These are phyloP conservation scores for Trichoderma cornu-damae DNA, from an alignment of 2,329 filamentous ascomycete species.

Conservation along the genomic window DNA sequence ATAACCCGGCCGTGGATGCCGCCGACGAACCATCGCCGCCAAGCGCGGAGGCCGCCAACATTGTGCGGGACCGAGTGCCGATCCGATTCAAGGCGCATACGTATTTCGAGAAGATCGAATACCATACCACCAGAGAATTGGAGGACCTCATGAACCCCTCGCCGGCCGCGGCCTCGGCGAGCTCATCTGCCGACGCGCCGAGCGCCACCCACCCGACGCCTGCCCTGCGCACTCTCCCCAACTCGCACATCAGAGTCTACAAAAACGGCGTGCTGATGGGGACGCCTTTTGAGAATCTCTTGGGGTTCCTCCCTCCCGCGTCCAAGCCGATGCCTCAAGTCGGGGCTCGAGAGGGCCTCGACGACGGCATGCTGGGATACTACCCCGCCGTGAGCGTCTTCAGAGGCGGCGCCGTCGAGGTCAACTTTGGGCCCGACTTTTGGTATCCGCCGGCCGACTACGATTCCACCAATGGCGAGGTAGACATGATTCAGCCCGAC, in stretches of 20 bases:
- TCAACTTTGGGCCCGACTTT: slow-evolving; percentile 91
- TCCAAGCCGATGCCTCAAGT: slow-evolving; percentile 67
- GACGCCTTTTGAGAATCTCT: slow-evolving; percentile 78
- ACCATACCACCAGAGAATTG: slow-evolving; percentile 79
- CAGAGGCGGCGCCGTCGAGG: slow-evolving; percentile 81
- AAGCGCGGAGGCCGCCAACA: slow-evolving; percentile 62
- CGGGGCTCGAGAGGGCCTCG: slow-evolving; percentile 77
- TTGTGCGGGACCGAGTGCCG: slow-evolving; percentile 90
- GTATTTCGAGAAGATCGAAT: slow-evolving; percentile 91
- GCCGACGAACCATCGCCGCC: slow-evolving; percentile 51
- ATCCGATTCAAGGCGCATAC: slow-evolving; percentile 91
- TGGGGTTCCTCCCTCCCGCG: slow-evolving; percentile 87
- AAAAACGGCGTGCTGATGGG: slow-evolving; percentile 88
- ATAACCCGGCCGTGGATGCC: slow-evolving; percentile 77
- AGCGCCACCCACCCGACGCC: slow-evolving; percentile 67
- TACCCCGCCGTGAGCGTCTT: slow-evolving; percentile 92
- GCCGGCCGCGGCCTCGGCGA: slow-evolving; percentile 40
- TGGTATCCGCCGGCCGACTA: slow-evolving; percentile 73
- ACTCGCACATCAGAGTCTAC: slow-evolving; percentile 81
- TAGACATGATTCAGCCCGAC: slow-evolving; percentile 40
- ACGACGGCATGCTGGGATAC: slow-evolving; percentile 93
- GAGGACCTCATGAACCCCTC: slow-evolving; percentile 76
- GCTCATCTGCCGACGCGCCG: slow-evolving; percentile 53
- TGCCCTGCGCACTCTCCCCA: slow-evolving; percentile 78
- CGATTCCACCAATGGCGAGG: slow-evolving; percentile 41